Evolutionary conservation across 805 yeast species (phyloP), one percentile per base, ranked within the genome.

Genomic region (Saturnispora serradocipensis): DNA sequence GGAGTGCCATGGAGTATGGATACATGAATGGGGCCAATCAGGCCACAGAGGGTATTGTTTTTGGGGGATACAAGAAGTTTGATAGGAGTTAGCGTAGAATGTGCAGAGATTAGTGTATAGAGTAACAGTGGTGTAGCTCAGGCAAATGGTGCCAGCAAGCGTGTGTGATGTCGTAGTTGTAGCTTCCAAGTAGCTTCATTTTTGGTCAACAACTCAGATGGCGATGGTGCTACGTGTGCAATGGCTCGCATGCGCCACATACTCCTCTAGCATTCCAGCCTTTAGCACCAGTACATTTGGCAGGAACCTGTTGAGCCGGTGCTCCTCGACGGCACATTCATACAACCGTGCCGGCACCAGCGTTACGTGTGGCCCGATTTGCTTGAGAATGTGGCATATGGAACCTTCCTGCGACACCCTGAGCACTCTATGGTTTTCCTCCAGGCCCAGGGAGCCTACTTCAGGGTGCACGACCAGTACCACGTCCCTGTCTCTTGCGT

Each of bases 1-100:
- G 86, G 86, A 78, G 81, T 56, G 72, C 83, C 0, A 54, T 70
- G 9, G 84, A 81, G 56, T 80, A 81, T 58, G 85, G 86, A 0
- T 79, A 73, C 55, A 76, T 77, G 74, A 72, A 71, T 35, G 84
- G 84, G 28, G 77, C 81, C 3, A 74, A 74, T 39, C 84, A 78
- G 53, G 65, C 69, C 3, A 69, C 76, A 0, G 84, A 81, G 59
- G 72, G 72, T 22, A 71, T 80, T 11, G 80, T 77, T 0, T 75
- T 80, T 58, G 83, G 84, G 3, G 73, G 71, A 34, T 66, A 73
- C 51, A 67, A 82, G 52, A 72, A 77, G 58, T 72, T 80, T 36
- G 65, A 66, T 5, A 51, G 43, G 27, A 32, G 18, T 13, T 34
- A 46, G 18, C 28, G 10, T 7, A 25, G 28, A 25, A 7, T 25